These are phyloP conservation scores for Hypomontagnella monticulosa DNA, from an alignment of 495 filamentous ascomycete genomes.

Conservation along the genomic window DNA sequence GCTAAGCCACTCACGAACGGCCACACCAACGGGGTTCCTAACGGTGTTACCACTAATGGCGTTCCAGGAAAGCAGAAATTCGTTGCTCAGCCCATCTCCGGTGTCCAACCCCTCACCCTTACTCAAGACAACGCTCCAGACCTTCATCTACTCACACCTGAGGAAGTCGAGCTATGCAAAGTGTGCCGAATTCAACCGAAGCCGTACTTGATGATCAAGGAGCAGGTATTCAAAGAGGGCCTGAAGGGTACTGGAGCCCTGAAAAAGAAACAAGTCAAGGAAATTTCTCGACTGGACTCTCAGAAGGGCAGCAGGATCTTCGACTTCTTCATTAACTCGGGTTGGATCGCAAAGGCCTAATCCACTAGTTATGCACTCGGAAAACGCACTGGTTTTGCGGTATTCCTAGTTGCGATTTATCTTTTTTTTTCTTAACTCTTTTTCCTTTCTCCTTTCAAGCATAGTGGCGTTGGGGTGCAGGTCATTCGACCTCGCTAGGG, in stretches of 20 bases:
- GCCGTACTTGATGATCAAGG: slow-evolving; percentile 93
- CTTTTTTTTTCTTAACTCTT: neutral
- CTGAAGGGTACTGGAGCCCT: slow-evolving; percentile 84
- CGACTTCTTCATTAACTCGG: slow-evolving; percentile 92
- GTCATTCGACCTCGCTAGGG: no score
- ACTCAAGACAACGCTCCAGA: slow-evolving; percentile 82
- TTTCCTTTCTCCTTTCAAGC: neutral
- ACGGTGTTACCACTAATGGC: slow-evolving; percentile 53
- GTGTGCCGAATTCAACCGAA: slow-evolving; percentile 86
- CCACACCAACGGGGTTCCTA: slow-evolving; percentile 45
- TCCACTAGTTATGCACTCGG: neutral
- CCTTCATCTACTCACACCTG: slow-evolving; percentile 82
- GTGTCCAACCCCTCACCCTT: slow-evolving; percentile 72
- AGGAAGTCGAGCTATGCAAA: slow-evolving; percentile 87
- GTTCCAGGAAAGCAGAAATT: slow-evolving; percentile 53
- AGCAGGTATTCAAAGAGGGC: slow-evolving; percentile 84
- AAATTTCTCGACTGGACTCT: slow-evolving; percentile 62
- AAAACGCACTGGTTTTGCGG: neutral
- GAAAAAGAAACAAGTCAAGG: slow-evolving; percentile 89
- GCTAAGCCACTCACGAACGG: slow-evolving; percentile 54
- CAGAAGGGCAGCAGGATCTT: slow-evolving; percentile 74
- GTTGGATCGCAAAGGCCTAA: slow-evolving; percentile 85
- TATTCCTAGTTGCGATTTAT: neutral
- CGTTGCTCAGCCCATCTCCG: slow-evolving; percentile 57
- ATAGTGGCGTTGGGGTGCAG: no score